Percentiles rank a stretch among this genome's conserved stretches.
Evolutionary conservation across 1,284 basidiomycete genomes (phyloP).

Genomic region (Chondrostereum purpureum): DNA sequence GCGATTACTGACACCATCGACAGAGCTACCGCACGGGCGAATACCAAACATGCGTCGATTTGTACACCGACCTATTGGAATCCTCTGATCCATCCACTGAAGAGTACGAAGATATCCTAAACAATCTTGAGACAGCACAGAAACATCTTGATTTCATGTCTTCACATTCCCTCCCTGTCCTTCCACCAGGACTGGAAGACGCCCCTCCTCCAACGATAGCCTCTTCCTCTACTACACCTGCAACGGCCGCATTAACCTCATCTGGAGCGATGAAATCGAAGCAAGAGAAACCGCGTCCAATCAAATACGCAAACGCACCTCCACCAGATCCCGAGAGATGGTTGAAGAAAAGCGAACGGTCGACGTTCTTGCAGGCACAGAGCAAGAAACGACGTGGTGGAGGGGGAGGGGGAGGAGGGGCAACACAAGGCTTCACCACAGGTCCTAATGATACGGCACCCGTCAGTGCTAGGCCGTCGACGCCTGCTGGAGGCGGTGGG

Average conservation of each 20-base stretch:
- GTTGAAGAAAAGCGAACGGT: conserved; percentile 37
- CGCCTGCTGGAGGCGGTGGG: background rate
- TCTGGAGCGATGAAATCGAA: conserved; percentile 21
- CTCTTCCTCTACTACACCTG: conserved; percentile 22
- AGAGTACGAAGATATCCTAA: conserved; percentile 80
- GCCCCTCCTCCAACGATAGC: conserved; percentile 49
- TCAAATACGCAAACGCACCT: conserved; percentile 39
- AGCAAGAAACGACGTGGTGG: conserved; percentile 17
- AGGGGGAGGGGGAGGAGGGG: conserved; percentile 16
- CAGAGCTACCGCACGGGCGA: conserved; percentile 74
- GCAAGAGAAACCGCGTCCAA: conserved; percentile 17
- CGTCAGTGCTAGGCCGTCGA: background rate
- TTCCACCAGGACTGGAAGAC: conserved; percentile 53
- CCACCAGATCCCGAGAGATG: conserved; percentile 75
- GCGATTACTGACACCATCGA: conserved; percentile 9
- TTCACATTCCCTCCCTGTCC: conserved; percentile 56
- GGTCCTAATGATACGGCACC: conserved; percentile 1
- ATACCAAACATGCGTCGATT: conserved; percentile 64
- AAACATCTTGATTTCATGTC: conserved; percentile 77
- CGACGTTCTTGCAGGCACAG: conserved; percentile 5
- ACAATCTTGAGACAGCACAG: conserved; percentile 74
- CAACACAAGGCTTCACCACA: conserved; percentile 9
- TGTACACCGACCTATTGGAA: conserved; percentile 76
- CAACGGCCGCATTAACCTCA: conserved; percentile 19
- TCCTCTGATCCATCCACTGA: conserved; percentile 72